phyloP scores from a whole-genome alignment of 2,329 filamentous ascomycete genomes.

The Epichloe coenophiala region DNA sequence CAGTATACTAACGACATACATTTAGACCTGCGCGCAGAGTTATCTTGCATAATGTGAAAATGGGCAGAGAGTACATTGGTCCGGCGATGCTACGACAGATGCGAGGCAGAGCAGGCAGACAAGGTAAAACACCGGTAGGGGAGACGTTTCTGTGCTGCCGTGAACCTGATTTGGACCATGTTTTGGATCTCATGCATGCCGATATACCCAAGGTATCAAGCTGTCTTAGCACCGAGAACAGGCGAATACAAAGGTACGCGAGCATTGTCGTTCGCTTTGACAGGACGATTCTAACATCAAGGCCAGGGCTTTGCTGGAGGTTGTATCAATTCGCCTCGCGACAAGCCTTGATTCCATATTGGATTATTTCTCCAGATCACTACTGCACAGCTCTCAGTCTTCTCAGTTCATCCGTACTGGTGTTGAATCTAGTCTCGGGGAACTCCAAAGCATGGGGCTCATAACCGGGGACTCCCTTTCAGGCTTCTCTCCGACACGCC shows the following conservation, averaged over 20 bases:
- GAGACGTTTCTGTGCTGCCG: conserved; percentile 68
- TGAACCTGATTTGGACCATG: conserved; percentile 52
- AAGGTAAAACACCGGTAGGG: conserved; percentile 64
- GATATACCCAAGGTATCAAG: conserved; percentile 59
- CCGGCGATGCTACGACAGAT: conserved; percentile 72
- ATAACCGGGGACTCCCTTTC: conserved; percentile 35
- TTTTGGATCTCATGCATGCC: conserved; percentile 57
- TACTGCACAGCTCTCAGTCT: conserved; percentile 46
- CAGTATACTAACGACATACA: conserved; percentile 5
- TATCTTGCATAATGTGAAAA: conserved; percentile 60
- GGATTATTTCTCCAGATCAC: conserved; percentile 55
- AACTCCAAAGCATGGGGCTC: conserved; percentile 42
- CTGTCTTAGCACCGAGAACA: conserved; percentile 52
- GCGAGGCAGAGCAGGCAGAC: conserved; percentile 64
- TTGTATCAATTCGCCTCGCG: conserved; percentile 53
- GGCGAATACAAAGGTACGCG: conserved; percentile 49
- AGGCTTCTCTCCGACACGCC: conserved; percentile 45
- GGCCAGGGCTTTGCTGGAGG: conserved; percentile 54
- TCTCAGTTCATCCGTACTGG: conserved; percentile 34
- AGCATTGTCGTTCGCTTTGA: background rate
- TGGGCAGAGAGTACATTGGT: conserved; percentile 65
- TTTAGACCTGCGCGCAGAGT: conserved; percentile 50
- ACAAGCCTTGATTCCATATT: conserved; percentile 50
- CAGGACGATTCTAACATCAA: background rate
- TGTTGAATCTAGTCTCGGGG: conserved; percentile 44